Evolutionary conservation across 352 stramenopile species (phyloP).

Genomic region (Blastocystis sp.): DNA sequence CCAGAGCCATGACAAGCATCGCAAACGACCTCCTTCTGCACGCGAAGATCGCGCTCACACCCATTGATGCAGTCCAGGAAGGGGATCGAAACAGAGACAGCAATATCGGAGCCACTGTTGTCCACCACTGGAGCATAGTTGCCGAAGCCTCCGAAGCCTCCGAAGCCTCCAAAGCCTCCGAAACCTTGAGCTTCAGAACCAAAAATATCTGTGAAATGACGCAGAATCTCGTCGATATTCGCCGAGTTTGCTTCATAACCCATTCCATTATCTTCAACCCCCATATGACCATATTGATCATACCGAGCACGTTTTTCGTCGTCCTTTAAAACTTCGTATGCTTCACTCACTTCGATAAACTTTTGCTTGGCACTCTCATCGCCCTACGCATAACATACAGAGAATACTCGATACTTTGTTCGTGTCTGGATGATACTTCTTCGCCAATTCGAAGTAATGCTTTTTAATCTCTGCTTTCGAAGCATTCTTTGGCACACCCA

Average conservation of each 20-base stretch:
- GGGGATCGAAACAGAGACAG: conserved; percentile 68
- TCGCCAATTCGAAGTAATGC: conserved; percentile 83
- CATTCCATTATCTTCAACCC: conserved; percentile 73
- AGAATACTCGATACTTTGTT: conserved; percentile 69
- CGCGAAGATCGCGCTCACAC: conserved; percentile 73
- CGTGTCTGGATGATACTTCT: conserved; percentile 88
- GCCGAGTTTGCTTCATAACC: conserved; percentile 64
- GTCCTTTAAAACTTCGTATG: conserved; percentile 77
- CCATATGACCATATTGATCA: conserved; percentile 77
- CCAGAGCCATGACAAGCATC: conserved; percentile 74
- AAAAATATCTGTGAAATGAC: conserved; percentile 50
- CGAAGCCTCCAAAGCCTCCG: conserved; percentile 8
- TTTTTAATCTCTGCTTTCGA: conserved; percentile 85
- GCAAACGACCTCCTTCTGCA: conserved; percentile 74
- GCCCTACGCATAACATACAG: conserved; percentile 61
- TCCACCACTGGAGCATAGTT: not conserved
- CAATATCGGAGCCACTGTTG: conserved; percentile 20
- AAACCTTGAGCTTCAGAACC: not conserved
- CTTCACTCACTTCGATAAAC: conserved; percentile 79
- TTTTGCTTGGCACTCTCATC: conserved; percentile 79
- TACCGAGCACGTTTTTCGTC: conserved; percentile 82
- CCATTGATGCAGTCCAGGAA: conserved; percentile 82
- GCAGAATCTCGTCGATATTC: conserved; percentile 59
- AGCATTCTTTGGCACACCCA: conserved; percentile 73
- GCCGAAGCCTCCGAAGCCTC: not conserved